Conservation (phyloP, 148 eudicot species). For the Beta vulgaris region DNA sequence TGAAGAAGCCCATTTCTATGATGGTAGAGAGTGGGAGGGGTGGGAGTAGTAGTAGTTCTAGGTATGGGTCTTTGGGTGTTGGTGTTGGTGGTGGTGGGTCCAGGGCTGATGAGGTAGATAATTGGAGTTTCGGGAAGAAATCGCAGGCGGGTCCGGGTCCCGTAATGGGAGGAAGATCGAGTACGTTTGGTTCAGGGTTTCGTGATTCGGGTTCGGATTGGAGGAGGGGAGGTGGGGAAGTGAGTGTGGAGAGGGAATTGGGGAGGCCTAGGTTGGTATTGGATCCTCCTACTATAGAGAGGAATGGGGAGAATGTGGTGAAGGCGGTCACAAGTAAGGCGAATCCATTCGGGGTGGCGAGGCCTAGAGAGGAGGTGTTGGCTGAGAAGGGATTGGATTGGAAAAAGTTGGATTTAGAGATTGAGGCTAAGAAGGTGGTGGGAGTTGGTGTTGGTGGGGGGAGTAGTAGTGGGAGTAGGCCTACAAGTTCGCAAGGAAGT, state of each 20-base stretch:
- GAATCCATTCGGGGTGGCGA: conserved; percentile 82
- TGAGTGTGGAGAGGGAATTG: conserved; percentile 17
- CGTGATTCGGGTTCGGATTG: conserved; percentile 54
- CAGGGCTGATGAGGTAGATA: conserved; percentile 76
- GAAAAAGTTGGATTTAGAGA: conserved; percentile 73
- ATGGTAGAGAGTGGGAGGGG: conserved; percentile 34
- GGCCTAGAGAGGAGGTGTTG: conserved; percentile 90
- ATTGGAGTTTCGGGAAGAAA: conserved; percentile 66
- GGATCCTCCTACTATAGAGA: conserved; percentile 34
- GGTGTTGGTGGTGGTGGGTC: conserved; percentile 59
- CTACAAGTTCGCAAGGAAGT: conserved; percentile 66
- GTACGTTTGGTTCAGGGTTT: conserved; percentile 49
- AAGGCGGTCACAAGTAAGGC: conserved; percentile 40
- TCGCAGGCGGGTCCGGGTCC: conserved; percentile 14
- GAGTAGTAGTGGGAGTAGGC: conserved; percentile 48
- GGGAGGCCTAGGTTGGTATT: conserved; percentile 49
- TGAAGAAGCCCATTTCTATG: conserved; percentile 36
- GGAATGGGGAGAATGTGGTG: conserved; percentile 15
- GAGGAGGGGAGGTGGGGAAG: conserved; percentile 42
- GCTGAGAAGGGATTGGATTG: conserved; percentile 86
- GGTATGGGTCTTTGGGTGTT: conserved; percentile 58
- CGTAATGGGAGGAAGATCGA: conserved; percentile 37
- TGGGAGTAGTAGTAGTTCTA: conserved; percentile 17
- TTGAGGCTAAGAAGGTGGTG: conserved; percentile 66
- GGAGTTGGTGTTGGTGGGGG: conserved; percentile 3